phyloP scores from a whole-genome alignment of 1,284 basidiomycete genomes.

The Erythrobasidium hasegawianum region DNA sequence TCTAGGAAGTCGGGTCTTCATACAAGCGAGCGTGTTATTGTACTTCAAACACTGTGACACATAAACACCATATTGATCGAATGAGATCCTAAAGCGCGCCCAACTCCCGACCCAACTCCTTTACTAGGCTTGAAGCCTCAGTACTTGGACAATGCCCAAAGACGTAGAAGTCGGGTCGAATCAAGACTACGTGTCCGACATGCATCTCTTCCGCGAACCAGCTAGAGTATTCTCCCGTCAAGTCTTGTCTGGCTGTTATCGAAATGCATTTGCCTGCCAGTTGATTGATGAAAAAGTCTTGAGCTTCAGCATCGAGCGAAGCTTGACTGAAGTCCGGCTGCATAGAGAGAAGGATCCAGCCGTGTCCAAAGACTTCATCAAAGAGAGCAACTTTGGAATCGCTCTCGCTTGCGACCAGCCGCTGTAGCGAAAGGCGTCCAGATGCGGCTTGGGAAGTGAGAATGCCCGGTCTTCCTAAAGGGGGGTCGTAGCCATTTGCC shows the following conservation, averaged over 20 bases:
- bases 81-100: neutral
- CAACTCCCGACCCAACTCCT: neutral
- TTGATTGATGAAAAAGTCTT: neutral
- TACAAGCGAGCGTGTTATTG: too few species aligned
- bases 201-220: conserved; percentile 19
- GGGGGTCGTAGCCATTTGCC: conserved; percentile 21
- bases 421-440: conserved; percentile 15
- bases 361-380: conserved; percentile 11
- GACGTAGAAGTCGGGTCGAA: conserved; percentile 27
- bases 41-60: too few species aligned
- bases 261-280: conserved; percentile 5
- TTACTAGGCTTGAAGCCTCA: conserved; percentile 3
- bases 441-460: conserved; percentile 9
- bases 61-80: neutral
- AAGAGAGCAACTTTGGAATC: neutral
- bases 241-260: conserved; percentile 3
- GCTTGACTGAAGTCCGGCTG: neutral
- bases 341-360: conserved; percentile 17
- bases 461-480: conserved; percentile 13
- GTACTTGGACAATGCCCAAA: conserved; percentile 11
- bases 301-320: neutral
- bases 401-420: neutral
- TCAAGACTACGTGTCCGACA: neutral
- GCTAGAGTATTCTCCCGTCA: conserved; percentile 9
- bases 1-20: too few species aligned